Percentiles rank a stretch among this genome's conserved stretches.
These are phyloP conservation scores for Neoboletus subvelutipes DNA, from an alignment of 768 basidiomycete species.

Conservation along the genomic window DNA sequence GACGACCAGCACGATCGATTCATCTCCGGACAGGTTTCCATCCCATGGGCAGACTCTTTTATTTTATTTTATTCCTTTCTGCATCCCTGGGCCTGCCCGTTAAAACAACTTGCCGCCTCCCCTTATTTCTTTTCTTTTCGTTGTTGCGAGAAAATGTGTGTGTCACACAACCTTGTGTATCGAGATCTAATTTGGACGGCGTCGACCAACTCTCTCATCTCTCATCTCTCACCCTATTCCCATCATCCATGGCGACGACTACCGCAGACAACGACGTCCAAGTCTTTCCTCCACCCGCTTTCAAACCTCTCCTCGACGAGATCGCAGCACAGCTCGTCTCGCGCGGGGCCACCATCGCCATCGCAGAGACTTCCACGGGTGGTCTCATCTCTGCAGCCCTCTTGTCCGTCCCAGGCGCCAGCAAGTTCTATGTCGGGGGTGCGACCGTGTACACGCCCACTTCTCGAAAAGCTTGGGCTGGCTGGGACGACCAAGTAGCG, in stretches of 20 bases:
- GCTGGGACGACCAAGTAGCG: background rate
- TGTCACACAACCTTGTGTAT: background rate
- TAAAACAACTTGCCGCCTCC: background rate
- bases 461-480: background rate
- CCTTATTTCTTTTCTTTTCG: too few relatives aligned
- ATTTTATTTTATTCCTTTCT: too few relatives aligned
- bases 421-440: background rate
- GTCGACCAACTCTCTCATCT: background rate
- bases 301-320: background rate
- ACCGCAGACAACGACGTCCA: background rate
- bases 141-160: background rate
- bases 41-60: too few relatives aligned
- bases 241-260: background rate
- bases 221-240: background rate
- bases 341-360: background rate
- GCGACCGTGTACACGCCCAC: background rate
- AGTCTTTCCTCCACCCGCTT: background rate
- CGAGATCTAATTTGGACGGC: background rate
- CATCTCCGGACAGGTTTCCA: slow-evolving; percentile 2
- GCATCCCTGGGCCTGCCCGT: background rate
- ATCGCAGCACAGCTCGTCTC: background rate
- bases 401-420: background rate
- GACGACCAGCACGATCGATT: background rate
- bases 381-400: background rate
- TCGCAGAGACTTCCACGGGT: background rate